Conservation (phyloP, 805 yeast genomes). For the Saturnispora sanitii region DNA sequence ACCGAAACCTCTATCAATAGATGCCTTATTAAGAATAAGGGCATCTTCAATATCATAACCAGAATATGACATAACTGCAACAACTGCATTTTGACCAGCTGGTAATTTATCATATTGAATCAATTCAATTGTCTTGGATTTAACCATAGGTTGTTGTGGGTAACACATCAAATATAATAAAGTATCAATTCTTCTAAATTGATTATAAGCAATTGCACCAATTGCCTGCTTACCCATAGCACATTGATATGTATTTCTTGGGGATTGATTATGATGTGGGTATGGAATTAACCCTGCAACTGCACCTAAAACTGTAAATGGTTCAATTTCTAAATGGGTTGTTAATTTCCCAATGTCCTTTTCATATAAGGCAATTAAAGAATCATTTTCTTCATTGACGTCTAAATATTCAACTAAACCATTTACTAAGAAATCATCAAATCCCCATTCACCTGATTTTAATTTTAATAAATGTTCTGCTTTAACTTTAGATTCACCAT, state of each 20-base stretch:
- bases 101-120: conserved; percentile 94
- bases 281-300: conserved; percentile 89
- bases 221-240: conserved; percentile 99
- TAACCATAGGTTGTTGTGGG: conserved; percentile 99
- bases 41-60: conserved; percentile 99
- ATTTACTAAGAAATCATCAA: conserved; percentile 77
- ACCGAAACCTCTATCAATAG: conserved; percentile 94
- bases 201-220: conserved; percentile 97
- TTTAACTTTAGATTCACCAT: conserved; percentile 59
- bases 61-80: conserved; percentile 97
- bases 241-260: conserved; percentile 87
- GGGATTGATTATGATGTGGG: conserved; percentile 89
- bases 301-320: conserved; percentile 85
- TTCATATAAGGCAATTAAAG: conserved; percentile 86
- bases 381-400: conserved; percentile 95
- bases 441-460: conserved; percentile 62
- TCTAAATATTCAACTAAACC: conserved; percentile 94
- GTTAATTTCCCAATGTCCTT: conserved; percentile 43
- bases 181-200: conserved; percentile 91
- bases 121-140: conserved; percentile 91
- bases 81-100: conserved; percentile 98
- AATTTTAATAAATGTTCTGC: conserved; percentile 59
- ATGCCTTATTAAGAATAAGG: conserved; percentile 82
- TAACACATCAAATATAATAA: conserved; percentile 91
- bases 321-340: conserved; percentile 93